Evolutionary conservation across 2,329 filamentous ascomycete genomes (phyloP), one percentile per base, ranked within the genome.

Genomic region (Trichoderma polysporum): DNA sequence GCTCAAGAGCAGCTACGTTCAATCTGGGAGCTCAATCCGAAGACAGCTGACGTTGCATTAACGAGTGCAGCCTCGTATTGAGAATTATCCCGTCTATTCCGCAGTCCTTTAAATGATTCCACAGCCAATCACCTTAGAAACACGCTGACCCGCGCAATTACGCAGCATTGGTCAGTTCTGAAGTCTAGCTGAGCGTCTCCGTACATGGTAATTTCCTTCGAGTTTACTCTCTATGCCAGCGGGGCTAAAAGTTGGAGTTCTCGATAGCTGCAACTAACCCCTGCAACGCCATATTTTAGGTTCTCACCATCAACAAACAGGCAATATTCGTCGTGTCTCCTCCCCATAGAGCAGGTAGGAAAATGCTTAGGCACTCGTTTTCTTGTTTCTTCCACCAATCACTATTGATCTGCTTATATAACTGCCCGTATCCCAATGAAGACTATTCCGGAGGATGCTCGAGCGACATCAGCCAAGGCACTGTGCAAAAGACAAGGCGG

Each of bases 381-480:
- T 49, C n/a, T 19, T 31, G 47, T 62, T 62, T 62, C 59, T 62
- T 62, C 59, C 59, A 62, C 59, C 59, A 62, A 62, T 62, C 47
- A 33, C 25, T 27, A 31, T 13, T 19, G 25, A 12, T 17, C 56
- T 17, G 45, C 59, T n/a, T 39, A 39, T 7, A 35, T 22, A 62
- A 50, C 49, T 33, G 17, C 22, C 52, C 39, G 47, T 33, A n/a
- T 53, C 25, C 33, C 15, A 41, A 27, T 19, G 5, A 33, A 15
- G 25, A 31, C 47, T 19, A 61, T 53, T 19, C 50, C 10, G 50
- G 5, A 19, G 56, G 6, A 15, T 33, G 8, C 37, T 22, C 41
- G n/a, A 39, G 27, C 31, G 19, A 15, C 39, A n/a, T 39, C n/a
- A 31, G 37, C 31, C 31, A 37, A 2, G 19, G 17, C 15, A 45